Base-by-base conservation (phyloP, 2,329 filamentous ascomycete species). In the Aspergillus chevalieri region DNA sequence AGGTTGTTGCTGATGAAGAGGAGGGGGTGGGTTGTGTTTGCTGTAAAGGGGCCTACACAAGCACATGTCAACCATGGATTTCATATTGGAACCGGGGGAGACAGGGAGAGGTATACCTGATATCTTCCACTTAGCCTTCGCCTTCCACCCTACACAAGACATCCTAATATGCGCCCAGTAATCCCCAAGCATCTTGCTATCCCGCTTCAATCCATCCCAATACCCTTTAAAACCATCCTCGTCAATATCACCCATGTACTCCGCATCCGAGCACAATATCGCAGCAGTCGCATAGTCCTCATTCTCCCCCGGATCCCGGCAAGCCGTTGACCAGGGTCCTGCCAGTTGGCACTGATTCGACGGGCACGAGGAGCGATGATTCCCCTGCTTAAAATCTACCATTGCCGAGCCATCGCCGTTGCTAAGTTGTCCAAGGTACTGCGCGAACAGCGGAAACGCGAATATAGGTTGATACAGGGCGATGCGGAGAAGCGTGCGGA, bases 1-100 rank as follows among this genome's bases (percentile, higher is more conserved):
- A 77, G 70, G 0, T 75, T 78, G 57, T 79, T 83, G 33, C 75
- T 77, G 10, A 83, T 65, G 58, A 82, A 79, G 6, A 84, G 69
- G 28, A 84, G 67, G 0, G 81, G 81, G 53, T 79, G 73, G 5
- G 72, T 62, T 1, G 67, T 66, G n/a, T 59, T 55, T 24, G 60
- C 63, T 39, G 59, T 62, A 39, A 58, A 57, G 17, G 63, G 49
- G 63, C 59, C 71, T 17, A 17, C 17, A 17, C 17, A 17, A 17
- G 17, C 17, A 17, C 17, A 17, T 17, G 17, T 17, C 17, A 17
- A 17, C 2, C 17, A 17, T 17, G 17, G 17, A 17, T 17, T 17
- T 17, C 17, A 17, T 17, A 17, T 17, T 17, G 17, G 17, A 17
- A 17, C 17, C 17, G 17, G 17, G 17, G 17, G 17, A 17, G 17